Conservation (phyloP, 2,329 filamentous ascomycete genomes). For the Stemphylium lycopersici region DNA sequence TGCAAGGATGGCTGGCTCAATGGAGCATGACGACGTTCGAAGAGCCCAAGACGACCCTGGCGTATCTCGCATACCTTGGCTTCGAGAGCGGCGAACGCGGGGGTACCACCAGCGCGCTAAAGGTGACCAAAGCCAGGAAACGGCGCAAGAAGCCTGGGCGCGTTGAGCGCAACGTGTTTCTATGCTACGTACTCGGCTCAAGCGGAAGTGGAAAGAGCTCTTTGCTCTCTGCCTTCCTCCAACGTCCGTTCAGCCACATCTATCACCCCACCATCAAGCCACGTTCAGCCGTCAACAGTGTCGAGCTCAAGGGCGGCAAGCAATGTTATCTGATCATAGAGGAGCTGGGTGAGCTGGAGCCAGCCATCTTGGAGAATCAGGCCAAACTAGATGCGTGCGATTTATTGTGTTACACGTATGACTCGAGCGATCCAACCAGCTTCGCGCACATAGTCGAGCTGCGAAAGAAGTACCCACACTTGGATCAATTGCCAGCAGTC, state of each 20-base stretch:
- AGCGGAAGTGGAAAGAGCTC: constrained; percentile 89
- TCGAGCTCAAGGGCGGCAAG: constrained; percentile 93
- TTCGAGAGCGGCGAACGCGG: constrained; percentile 81
- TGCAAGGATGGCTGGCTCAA: constrained; percentile 97
- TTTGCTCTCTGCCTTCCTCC: constrained; percentile 88
- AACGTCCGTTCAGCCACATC: constrained; percentile 79
- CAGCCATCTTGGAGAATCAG: constrained; percentile 90
- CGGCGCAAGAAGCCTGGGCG: constrained; percentile 79
- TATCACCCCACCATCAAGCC: constrained; percentile 96
- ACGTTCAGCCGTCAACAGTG: constrained; percentile 90
- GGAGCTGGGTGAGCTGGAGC: constrained; percentile 93
- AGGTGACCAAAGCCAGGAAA: constrained; percentile 91
- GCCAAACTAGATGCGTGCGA: constrained; percentile 91
- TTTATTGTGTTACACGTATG: constrained; percentile 92
- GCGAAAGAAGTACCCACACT: constrained; percentile 76
- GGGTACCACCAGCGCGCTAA: constrained; percentile 82
- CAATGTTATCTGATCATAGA: constrained; percentile 97
- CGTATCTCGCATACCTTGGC: constrained; percentile 94
- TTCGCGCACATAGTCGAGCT: constrained; percentile 90
- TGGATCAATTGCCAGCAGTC: constrained; percentile 88
- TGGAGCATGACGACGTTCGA: constrained; percentile 99
- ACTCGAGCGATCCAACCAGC: constrained; percentile 94
- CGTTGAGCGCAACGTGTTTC: constrained; percentile 91
- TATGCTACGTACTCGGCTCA: constrained; percentile 90
- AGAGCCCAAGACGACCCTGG: constrained; percentile 91